Conservation (phyloP, 805 yeast species). For the Yarrowia keelungensis region DNA sequence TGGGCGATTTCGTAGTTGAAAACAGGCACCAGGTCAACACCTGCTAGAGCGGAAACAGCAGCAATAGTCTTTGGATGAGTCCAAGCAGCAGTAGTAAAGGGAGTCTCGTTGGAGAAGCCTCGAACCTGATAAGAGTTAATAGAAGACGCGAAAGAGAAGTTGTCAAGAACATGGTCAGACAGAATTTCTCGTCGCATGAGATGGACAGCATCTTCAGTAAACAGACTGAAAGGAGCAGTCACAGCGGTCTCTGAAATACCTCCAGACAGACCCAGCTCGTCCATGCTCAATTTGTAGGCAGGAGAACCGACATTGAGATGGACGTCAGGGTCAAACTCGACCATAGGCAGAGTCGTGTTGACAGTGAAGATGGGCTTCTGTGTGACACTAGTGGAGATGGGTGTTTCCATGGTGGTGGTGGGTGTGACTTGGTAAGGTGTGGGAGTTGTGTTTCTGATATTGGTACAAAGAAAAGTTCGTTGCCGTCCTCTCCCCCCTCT, state of each 20-base stretch:
- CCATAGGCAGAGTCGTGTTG: background rate
- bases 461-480: too few relatives aligned
- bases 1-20: conserved; percentile 22
- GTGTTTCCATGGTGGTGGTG: conserved; percentile 22
- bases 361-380: conserved; percentile 15
- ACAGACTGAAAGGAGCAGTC: conserved; percentile 17
- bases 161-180: background rate
- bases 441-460: too few relatives aligned
- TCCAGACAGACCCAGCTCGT: background rate
- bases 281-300: conserved; percentile 10
- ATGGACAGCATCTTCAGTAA: conserved; percentile 21
- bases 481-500: background rate
- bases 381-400: background rate
- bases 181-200: conserved; percentile 17
- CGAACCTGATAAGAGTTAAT: conserved; percentile 17
- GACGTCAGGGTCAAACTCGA: conserved; percentile 1
- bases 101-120: conserved; percentile 15
- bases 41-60: background rate
- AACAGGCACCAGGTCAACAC: conserved; percentile 11
- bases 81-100: conserved; percentile 20
- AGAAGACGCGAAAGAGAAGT: conserved; percentile 11
- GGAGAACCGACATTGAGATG: background rate
- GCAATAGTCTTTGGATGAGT: background rate
- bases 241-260: conserved; percentile 13
- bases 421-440: too few relatives aligned